phyloP scores from a whole-genome alignment of 2,329 filamentous ascomycete species.

The Dothiorella sarmentorum region DNA sequence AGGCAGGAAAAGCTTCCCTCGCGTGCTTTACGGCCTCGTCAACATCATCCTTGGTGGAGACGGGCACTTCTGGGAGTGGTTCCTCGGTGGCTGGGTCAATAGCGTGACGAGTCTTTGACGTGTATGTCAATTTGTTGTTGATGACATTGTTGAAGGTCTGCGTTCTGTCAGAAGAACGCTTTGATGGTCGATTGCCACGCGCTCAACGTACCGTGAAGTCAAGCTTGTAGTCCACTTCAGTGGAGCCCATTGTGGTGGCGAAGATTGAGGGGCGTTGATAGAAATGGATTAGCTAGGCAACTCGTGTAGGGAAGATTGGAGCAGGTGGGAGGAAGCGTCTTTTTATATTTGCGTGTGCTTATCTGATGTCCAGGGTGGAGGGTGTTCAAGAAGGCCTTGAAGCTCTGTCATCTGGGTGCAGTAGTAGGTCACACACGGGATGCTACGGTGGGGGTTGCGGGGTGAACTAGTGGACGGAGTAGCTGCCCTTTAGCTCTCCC shows the following conservation, averaged over 20 bases:
- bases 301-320: background rate
- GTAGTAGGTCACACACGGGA: too few relatives aligned
- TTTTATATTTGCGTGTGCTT: background rate
- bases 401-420: too few relatives aligned
- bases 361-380: too few relatives aligned
- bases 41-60: conserved; percentile 46
- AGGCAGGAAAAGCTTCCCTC: conserved; percentile 42
- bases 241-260: background rate
- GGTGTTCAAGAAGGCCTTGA: too few relatives aligned
- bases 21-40: conserved; percentile 47
- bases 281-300: too few relatives aligned
- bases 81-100: conserved; percentile 50
- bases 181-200: background rate
- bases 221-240: background rate
- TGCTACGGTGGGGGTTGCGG: too few relatives aligned
- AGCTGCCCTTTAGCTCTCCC: too few relatives aligned
- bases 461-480: too few relatives aligned
- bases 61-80: conserved; percentile 46
- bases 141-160: conserved; percentile 42
- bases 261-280: background rate
- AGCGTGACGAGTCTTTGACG: conserved; percentile 42
- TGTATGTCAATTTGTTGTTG: conserved; percentile 43
- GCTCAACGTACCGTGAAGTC: background rate
- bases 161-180: background rate
- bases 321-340: background rate